A percentile compares a stretch with the other conserved stretches of the same genome.
Evolutionary conservation across 164 flowering plant genomes (phyloP).

Genomic region (Echeveria elegans): DNA sequence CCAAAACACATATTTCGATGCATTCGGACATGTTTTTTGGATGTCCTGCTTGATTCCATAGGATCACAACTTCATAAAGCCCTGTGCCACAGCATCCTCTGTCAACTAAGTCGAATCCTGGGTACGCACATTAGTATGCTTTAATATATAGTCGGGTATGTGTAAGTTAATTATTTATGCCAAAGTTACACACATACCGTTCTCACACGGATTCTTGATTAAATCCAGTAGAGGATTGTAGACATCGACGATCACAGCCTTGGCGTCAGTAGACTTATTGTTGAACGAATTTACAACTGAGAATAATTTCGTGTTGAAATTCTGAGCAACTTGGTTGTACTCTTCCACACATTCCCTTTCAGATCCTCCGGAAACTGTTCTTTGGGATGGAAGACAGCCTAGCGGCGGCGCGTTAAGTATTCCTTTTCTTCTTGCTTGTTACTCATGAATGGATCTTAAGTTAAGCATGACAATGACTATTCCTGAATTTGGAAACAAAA

Average conservation of each 20-base stretch:
- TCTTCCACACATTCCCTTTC: background rate
- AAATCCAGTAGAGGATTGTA: background rate
- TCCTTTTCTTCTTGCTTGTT: background rate
- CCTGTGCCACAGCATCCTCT: conserved; percentile 9
- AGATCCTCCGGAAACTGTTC: background rate
- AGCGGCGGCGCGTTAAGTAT: background rate
- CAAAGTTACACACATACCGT: background rate
- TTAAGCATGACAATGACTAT: no score
- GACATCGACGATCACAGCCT: background rate
- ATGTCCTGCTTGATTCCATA: background rate
- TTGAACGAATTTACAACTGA: background rate
- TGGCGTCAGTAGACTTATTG: background rate
- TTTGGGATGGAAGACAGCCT: conserved; percentile 3
- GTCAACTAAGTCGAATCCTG: background rate
- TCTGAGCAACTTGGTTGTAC: background rate
- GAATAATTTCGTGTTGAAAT: background rate
- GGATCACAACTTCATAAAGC: background rate
- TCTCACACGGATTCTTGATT: background rate
- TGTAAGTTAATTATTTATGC: background rate
- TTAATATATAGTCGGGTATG: background rate
- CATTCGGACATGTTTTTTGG: conserved; percentile 23
- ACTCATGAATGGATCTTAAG: no score
- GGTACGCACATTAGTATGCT: background rate
- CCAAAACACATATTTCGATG: conserved; percentile 42
- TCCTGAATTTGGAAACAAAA: no score